Percentiles rank a stretch among this genome's conserved stretches.
Conservation (phyloP, 2,329 filamentous ascomycete species). For the Cadophora sp. region DNA sequence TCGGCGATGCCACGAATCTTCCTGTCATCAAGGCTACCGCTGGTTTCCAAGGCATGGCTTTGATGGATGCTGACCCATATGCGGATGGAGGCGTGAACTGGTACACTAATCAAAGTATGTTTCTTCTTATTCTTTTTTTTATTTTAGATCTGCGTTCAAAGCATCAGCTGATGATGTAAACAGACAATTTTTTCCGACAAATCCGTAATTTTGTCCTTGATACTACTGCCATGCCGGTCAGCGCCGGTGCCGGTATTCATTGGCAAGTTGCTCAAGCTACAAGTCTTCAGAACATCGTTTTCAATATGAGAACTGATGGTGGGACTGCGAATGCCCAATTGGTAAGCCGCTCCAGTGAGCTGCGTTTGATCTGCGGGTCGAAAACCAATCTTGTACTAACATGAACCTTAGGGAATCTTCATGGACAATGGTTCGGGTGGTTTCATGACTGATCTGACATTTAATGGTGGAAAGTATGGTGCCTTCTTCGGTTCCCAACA, state of each 20-base stretch:
- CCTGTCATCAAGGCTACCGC: slow-evolving; percentile 78
- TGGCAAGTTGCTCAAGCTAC: slow-evolving; percentile 89
- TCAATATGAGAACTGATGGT: slow-evolving; percentile 76
- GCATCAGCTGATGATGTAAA: slow-evolving; percentile 13
- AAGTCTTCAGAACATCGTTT: slow-evolving; percentile 80
- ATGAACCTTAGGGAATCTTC: slow-evolving; percentile 64
- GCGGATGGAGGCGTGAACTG: slow-evolving; percentile 70
- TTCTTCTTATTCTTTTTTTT: too few relatives aligned
- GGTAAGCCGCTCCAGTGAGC: slow-evolving; percentile 21
- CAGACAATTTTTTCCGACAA: slow-evolving; percentile 80
- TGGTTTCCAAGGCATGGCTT: slow-evolving; percentile 81
- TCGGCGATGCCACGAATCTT: slow-evolving; percentile 77
- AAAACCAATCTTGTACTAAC: slow-evolving; percentile 1
- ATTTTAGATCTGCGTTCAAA: background rate
- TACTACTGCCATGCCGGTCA: slow-evolving; percentile 67
- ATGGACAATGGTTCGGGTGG: slow-evolving; percentile 87
- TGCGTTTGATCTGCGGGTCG: background rate
- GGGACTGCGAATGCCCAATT: slow-evolving; percentile 71
- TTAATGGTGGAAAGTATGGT: slow-evolving; percentile 82
- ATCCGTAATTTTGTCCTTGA: slow-evolving; percentile 85
- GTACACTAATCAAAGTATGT: slow-evolving; percentile 80
- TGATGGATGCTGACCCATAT: slow-evolving; percentile 91
- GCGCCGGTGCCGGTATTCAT: slow-evolving; percentile 74
- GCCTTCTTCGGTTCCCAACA: slow-evolving; percentile 87
- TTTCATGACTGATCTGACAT: slow-evolving; percentile 82